Evolutionary conservation across 2,329 filamentous ascomycete species (phyloP), one percentile per base, ranked within the genome.

Genomic region (Phyllosticta capitalensis): DNA sequence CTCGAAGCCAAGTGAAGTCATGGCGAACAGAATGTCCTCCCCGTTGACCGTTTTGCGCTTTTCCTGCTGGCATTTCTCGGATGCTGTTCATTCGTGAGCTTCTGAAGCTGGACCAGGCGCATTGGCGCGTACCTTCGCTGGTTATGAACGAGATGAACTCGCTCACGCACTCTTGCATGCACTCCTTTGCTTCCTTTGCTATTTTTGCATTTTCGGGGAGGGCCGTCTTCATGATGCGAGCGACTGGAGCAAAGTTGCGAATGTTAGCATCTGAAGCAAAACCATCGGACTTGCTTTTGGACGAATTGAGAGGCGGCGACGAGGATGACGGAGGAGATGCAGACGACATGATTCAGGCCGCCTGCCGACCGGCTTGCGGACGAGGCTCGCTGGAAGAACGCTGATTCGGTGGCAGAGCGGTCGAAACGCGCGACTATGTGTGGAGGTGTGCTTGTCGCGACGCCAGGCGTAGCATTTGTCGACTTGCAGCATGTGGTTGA

Each of bases 111-210:
- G n/a, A 10, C 28, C 38, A n/a, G 52, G 7, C 9, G 26, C 14
- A n/a, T 22, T 14, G 19, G 52, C 7, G 30, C 58, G 52, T 75
- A 96, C 94, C 94, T 82, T 99, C 94, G 74, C 92, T 97, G 38
- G 94, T 99, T 72, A 99, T 97, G 81, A 99, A 99, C 6, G 90
- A 96, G 79, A 99, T 99, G 76, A 99, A 99, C 78, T 99, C 94
- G 85, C 92, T 96, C 61, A 99, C 94, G 72, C 94, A 99, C 76
- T 99, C 94, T 75, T 99, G 94, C 94, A 99, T 97, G 77, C 94
- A 99, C 74, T 99, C 94, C 75, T 99, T 99, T 59, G 94, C 94
- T 73, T 99, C 94, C 73, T 99, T 99, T 62, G 92, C 92, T 63
- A 99, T 99, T 78, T 99, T 99, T 66, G 94, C 94, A 71, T 99